Conservation (phyloP, 352 stramenopile species). For the Thalassiosira pacifica region DNA sequence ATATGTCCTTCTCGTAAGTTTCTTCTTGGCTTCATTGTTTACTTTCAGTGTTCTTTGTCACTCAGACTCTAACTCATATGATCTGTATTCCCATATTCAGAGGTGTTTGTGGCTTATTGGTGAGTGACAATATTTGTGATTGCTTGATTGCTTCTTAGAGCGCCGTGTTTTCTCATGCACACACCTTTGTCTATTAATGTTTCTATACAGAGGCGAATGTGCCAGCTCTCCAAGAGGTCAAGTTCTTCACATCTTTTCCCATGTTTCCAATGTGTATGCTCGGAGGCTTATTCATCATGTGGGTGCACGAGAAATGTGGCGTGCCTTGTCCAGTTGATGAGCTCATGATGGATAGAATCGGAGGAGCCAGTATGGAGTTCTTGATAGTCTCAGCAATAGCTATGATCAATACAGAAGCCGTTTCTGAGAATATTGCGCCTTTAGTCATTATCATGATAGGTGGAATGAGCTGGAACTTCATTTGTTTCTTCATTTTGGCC, state of each 20-base stretch:
- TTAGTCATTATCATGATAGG: slow-evolving; percentile 20
- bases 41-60: not conserved
- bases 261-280: slow-evolving; percentile 22
- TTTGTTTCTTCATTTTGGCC: slow-evolving; percentile 13
- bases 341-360: slow-evolving; percentile 4
- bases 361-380: slow-evolving; percentile 1
- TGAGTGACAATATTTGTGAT: not conserved
- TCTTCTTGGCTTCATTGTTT: not conserved
- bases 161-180: not conserved
- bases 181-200: not conserved
- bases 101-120: slow-evolving; percentile 12
- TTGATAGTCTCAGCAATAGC: slow-evolving; percentile 12
- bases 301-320: slow-evolving; percentile 22
- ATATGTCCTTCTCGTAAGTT: slow-evolving; percentile 1
- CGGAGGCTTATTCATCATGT: slow-evolving; percentile 21
- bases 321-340: not conserved
- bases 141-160: not conserved
- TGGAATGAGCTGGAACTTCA: slow-evolving; percentile 24
- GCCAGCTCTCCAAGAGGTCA: slow-evolving; percentile 13
- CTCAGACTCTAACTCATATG: not conserved
- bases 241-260: slow-evolving; percentile 24
- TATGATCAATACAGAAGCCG: slow-evolving; percentile 6
- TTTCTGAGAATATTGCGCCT: not conserved
- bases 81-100: not conserved
- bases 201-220: slow-evolving; percentile 15